These are phyloP conservation scores for Stevia rebaudiana DNA, from an alignment of 140 eudicot genomes.

Conservation along the genomic window DNA sequence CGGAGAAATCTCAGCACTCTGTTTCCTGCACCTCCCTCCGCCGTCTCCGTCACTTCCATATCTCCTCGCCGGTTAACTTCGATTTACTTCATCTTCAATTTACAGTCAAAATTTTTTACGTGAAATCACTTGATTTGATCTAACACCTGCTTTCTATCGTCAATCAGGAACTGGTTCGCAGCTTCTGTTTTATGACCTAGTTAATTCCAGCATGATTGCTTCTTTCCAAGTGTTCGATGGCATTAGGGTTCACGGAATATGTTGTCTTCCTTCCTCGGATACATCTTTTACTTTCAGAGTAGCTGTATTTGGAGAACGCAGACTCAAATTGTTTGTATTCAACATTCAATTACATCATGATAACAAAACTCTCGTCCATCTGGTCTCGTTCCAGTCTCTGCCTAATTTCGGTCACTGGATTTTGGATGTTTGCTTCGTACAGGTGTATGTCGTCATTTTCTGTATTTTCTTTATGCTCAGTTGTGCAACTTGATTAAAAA, in stretches of 20 bases:
- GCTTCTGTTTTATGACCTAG: constrained; percentile 56
- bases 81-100: constrained; percentile 37
- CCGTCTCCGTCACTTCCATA: constrained; percentile 58
- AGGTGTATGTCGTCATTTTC: constrained; percentile 33
- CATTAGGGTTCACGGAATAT: constrained; percentile 86
- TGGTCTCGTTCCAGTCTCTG: constrained; percentile 37
- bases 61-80: constrained; percentile 47
- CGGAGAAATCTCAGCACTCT: constrained; percentile 90
- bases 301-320: constrained; percentile 71
- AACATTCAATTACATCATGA: constrained; percentile 21
- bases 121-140: neutral
- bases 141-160: neutral
- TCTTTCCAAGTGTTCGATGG: constrained; percentile 78
- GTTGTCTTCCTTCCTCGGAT: constrained; percentile 4
- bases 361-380: neutral
- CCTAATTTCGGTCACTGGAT: constrained; percentile 81
- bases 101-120: neutral
- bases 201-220: constrained; percentile 36
- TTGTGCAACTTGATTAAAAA: neutral
- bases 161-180: constrained; percentile 85
- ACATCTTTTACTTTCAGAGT: constrained; percentile 32
- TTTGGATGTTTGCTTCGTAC: constrained; percentile 67
- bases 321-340: constrained; percentile 52
- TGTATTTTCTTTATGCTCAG: neutral
- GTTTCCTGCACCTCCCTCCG: constrained; percentile 55